Evolutionary conservation across 345 rosid species (phyloP).

Genomic region (Aquilaria sinensis): DNA sequence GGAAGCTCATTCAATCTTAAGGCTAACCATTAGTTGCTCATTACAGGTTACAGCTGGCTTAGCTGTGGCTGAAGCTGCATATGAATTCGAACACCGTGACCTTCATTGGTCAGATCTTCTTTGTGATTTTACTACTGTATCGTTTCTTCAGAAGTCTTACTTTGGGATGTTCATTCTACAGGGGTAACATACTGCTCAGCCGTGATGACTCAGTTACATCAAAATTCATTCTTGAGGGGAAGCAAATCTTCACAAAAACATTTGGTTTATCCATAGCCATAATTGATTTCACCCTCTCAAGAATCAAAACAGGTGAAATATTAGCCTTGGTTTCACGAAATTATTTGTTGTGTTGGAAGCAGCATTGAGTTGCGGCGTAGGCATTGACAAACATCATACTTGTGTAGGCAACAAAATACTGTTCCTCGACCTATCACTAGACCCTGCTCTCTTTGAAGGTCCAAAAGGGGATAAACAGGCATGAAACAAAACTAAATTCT

Average conservation of each 20-base stretch:
- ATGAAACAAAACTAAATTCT: conserved; percentile 11
- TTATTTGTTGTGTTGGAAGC: not conserved
- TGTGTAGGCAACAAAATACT: conserved; percentile 73
- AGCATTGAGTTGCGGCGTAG: too few relatives aligned
- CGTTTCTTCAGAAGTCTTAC: conserved; percentile 5
- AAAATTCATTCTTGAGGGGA: conserved; percentile 60
- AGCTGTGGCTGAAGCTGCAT: conserved; percentile 94
- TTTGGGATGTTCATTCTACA: conserved; percentile 15
- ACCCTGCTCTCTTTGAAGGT: conserved; percentile 83
- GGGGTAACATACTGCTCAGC: conserved; percentile 87
- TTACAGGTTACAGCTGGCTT: conserved; percentile 79
- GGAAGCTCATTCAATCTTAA: conserved; percentile 2
- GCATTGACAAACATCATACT: too few relatives aligned
- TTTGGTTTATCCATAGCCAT: conserved; percentile 64
- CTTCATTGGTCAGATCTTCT: conserved; percentile 64
- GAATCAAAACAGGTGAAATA: conserved; percentile 75
- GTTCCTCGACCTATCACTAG: conserved; percentile 77
- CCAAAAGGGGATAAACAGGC: conserved; percentile 94
- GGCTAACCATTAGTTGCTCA: conserved; percentile 3
- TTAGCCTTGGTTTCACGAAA: not conserved
- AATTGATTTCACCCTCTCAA: conserved; percentile 90
- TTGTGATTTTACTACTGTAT: conserved; percentile 2
- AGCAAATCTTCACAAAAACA: conserved; percentile 37
- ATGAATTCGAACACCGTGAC: conserved; percentile 92
- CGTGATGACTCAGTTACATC: conserved; percentile 48